These are phyloP conservation scores for Sarocladium oryzae DNA, from an alignment of 2,329 filamentous ascomycete species.

Conservation along the genomic window DNA sequence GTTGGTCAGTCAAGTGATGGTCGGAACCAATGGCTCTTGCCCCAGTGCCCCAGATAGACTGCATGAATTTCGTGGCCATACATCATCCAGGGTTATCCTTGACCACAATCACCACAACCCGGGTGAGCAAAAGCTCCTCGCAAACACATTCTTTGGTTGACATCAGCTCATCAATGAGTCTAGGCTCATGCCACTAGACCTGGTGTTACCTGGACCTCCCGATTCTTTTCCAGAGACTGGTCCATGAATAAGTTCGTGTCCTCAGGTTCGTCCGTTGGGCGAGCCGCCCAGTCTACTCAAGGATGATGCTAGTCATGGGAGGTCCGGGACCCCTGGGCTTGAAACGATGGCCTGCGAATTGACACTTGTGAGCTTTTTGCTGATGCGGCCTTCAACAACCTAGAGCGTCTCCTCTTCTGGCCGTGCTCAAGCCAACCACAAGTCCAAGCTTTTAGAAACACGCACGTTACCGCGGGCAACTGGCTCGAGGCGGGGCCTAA, in stretches of 20 bases:
- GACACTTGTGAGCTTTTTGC: neutral
- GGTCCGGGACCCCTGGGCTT: neutral
- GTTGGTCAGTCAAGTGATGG: no score
- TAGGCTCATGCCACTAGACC: neutral
- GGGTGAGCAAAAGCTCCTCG: neutral
- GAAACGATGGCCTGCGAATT: neutral
- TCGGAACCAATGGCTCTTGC: no score
- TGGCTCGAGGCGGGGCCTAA: no score
- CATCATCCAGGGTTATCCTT: conserved; percentile 2
- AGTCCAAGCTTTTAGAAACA: neutral
- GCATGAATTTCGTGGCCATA: neutral
- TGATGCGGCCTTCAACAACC: no score
- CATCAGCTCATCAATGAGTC: neutral
- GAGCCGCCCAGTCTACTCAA: neutral
- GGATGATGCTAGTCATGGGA: neutral
- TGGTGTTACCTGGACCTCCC: neutral
- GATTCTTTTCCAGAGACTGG: neutral
- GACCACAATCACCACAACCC: neutral
- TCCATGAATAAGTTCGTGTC: neutral
- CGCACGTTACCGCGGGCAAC: neutral
- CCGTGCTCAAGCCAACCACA: neutral
- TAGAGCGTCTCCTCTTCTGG: no score
- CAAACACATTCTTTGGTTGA: neutral
- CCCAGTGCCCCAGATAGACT: conserved; percentile 2
- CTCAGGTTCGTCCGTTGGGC: neutral